These are phyloP conservation scores for Trametes meyenii DNA, from an alignment of 768 basidiomycete genomes.

Conservation along the genomic window DNA sequence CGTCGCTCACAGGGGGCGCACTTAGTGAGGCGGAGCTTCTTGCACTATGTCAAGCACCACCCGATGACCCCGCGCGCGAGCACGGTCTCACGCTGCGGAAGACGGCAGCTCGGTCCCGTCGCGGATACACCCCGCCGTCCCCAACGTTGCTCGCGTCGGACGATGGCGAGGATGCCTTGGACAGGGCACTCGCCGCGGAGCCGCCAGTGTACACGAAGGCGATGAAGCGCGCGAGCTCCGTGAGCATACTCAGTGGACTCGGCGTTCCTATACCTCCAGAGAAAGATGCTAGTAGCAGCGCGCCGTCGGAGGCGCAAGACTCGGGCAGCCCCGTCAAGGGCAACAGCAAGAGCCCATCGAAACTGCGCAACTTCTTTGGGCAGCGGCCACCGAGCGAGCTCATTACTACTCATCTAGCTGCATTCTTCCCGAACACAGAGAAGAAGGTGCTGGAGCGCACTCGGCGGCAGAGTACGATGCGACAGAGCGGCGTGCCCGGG, in stretches of 20 bases:
- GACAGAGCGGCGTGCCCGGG: constrained; percentile 51
- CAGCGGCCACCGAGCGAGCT: constrained; percentile 97
- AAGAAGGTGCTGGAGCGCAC: constrained; percentile 89
- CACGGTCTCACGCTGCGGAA: constrained; percentile 76
- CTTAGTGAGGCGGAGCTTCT: constrained; percentile 82
- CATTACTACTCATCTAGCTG: constrained; percentile 90
- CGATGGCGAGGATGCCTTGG: constrained; percentile 37
- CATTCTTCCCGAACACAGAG: constrained; percentile 95
- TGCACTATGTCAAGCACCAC: constrained; percentile 79
- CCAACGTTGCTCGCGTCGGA: constrained; percentile 48
- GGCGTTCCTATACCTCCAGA: constrained; percentile 81
- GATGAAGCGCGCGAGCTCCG: constrained; percentile 90
- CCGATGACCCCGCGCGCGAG: constrained; percentile 78
- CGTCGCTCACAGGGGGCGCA: constrained; percentile 55
- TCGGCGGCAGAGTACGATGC: constrained; percentile 87
- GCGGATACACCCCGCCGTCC: constrained; percentile 42
- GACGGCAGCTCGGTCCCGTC: constrained; percentile 42
- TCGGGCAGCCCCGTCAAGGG: constrained; percentile 38
- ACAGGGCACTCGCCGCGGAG: constrained; percentile 22
- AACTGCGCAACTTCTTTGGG: constrained; percentile 94
- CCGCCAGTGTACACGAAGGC: constrained; percentile 40
- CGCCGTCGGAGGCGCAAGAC: constrained; percentile 31
- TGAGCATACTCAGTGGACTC: constrained; percentile 92
- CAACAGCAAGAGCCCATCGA: constrained; percentile 47
- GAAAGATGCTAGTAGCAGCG: constrained; percentile 44